Conservation (phyloP, 805 yeast genomes). For the Sungouiozyma ichnusensis region DNA sequence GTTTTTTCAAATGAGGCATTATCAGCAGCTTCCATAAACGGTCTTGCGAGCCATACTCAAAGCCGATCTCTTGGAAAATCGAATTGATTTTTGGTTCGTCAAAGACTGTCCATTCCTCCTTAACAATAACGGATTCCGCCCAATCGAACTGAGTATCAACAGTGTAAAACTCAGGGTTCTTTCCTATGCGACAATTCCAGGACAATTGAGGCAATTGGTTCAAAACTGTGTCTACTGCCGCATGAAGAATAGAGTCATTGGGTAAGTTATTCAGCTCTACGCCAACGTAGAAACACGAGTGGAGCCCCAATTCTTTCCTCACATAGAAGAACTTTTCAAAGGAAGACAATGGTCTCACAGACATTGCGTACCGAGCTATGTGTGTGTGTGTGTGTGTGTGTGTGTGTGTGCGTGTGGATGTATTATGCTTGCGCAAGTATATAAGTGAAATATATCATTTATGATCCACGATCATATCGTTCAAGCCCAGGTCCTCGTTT, state of each 20-base stretch:
- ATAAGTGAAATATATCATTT: background rate
- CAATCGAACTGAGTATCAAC: background rate
- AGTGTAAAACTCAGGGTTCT: background rate
- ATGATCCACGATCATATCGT: slow-evolving; percentile 30
- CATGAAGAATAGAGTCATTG: slow-evolving; percentile 3
- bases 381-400: background rate
- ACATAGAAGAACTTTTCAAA: slow-evolving; percentile 16
- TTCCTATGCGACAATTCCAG: background rate
- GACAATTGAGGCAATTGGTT: slow-evolving; percentile 3
- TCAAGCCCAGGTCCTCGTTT: slow-evolving; percentile 84
- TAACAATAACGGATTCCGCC: slow-evolving; percentile 9
- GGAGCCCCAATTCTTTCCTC: slow-evolving; percentile 18
- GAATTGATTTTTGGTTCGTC: slow-evolving; percentile 9
- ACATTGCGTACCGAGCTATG: background rate
- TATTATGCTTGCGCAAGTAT: background rate
- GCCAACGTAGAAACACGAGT: slow-evolving; percentile 20
- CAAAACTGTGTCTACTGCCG: slow-evolving; percentile 6
- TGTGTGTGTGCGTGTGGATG: background rate
- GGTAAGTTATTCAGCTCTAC: slow-evolving; percentile 16
- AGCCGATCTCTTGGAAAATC: slow-evolving; percentile 14
- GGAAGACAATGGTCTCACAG: slow-evolving; percentile 4
- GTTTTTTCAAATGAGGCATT: slow-evolving; percentile 7
- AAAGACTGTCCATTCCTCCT: slow-evolving; percentile 8
- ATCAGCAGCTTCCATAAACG: slow-evolving; percentile 24
- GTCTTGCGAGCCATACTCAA: slow-evolving; percentile 8